A percentile compares a stretch with the other conserved stretches of the same genome.
phyloP scores from a whole-genome alignment of 305 asterid genomes.

The Fraxinus baroniana region DNA sequence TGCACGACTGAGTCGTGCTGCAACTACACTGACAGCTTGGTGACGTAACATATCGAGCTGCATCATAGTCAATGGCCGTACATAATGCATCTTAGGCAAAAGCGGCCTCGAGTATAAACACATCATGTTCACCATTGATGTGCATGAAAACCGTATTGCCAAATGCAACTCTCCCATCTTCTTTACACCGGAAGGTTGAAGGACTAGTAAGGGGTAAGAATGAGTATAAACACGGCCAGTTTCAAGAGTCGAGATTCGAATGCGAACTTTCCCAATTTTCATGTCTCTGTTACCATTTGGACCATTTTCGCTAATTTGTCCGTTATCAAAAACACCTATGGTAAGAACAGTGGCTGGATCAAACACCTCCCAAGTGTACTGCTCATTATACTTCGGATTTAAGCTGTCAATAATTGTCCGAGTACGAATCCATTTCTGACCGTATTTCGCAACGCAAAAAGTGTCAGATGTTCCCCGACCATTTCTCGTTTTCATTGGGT shows the following conservation, averaged over 20 bases:
- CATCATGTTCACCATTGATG: slow-evolving; percentile 68
- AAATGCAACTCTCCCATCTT: slow-evolving; percentile 91
- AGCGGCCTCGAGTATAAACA: slow-evolving; percentile 62
- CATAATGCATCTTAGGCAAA: slow-evolving; percentile 86
- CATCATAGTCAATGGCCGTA: slow-evolving; percentile 54
- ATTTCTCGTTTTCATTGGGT: slow-evolving; percentile 75
- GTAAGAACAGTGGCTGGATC: slow-evolving; percentile 91
- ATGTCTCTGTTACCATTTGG: slow-evolving; percentile 47
- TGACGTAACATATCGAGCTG: slow-evolving; percentile 72
- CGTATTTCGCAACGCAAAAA: slow-evolving; percentile 82
- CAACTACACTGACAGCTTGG: slow-evolving; percentile 79
- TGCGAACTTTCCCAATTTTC: slow-evolving; percentile 76
- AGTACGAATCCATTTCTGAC: slow-evolving; percentile 85
- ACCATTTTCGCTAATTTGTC: slow-evolving; percentile 43
- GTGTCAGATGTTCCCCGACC: slow-evolving; percentile 74
- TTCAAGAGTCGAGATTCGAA: slow-evolving; percentile 88
- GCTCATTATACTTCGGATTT: slow-evolving; percentile 84
- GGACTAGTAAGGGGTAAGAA: slow-evolving; percentile 74
- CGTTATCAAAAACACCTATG: slow-evolving; percentile 78
- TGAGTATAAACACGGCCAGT: slow-evolving; percentile 78
- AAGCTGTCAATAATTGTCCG: slow-evolving; percentile 75
- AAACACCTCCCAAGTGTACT: slow-evolving; percentile 91
- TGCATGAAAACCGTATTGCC: slow-evolving; percentile 76
- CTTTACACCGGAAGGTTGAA: slow-evolving; percentile 80
- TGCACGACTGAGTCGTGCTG: slow-evolving; percentile 71